A percentile compares a stretch with the other conserved stretches of the same genome.
These are phyloP conservation scores for Metarhizium anisopliae DNA, from an alignment of 2,329 filamentous ascomycete species.

Conservation along the genomic window DNA sequence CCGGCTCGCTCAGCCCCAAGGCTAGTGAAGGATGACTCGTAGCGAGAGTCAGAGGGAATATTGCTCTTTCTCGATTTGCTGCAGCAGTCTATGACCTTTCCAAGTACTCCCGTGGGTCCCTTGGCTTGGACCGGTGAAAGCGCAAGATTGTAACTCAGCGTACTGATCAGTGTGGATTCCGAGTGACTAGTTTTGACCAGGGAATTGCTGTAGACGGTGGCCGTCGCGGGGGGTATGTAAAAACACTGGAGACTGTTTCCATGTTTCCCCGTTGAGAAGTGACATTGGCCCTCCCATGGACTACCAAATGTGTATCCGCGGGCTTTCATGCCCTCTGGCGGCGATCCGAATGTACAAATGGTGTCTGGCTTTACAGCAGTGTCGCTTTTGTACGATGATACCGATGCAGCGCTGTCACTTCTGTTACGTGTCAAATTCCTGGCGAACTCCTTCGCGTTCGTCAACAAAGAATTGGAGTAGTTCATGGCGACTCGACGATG, in stretches of 20 bases:
- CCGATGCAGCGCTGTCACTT: constrained; percentile 21
- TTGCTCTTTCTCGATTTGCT: too few relatives aligned
- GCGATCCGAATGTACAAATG: constrained; percentile 1
- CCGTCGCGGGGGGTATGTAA: constrained; percentile 43
- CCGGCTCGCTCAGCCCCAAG: constrained; percentile 78
- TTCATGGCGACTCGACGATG: constrained; percentile 49
- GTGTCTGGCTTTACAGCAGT: background rate
- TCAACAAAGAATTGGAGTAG: constrained; percentile 41
- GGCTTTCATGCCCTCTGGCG: constrained; percentile 30
- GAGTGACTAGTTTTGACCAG: constrained; percentile 19
- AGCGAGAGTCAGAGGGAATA: constrained; percentile 14
- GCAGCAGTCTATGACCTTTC: constrained; percentile 7
- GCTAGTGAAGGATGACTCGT: constrained; percentile 54
- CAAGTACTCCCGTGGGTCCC: constrained; percentile 12
- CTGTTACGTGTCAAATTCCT: constrained; percentile 25
- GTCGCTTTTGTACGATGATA: constrained; percentile 13
- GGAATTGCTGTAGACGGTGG: constrained; percentile 29
- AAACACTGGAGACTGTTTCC: constrained; percentile 64
- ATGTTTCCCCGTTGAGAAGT: constrained; percentile 69
- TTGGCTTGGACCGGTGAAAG: too few relatives aligned
- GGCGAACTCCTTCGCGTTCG: constrained; percentile 27
- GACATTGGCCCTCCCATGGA: constrained; percentile 81
- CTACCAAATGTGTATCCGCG: constrained; percentile 71
- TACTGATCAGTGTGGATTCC: too few relatives aligned
- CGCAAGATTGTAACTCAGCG: too few relatives aligned